Evolutionary conservation across 352 stramenopile genomes (phyloP).

Genomic region (Phytopythium montanum): DNA sequence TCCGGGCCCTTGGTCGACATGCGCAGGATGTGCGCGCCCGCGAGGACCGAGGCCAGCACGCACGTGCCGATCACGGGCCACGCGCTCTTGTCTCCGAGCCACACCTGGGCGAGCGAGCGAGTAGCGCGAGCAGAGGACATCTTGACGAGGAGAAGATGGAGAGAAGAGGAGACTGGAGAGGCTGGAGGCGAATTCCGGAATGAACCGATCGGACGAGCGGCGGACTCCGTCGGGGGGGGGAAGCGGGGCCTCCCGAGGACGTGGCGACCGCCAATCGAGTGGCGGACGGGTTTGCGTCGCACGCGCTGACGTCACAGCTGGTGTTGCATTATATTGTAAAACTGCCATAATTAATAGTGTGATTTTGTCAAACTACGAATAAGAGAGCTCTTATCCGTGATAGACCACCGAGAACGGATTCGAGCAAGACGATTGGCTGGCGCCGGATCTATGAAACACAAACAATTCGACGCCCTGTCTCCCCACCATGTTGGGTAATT

Average conservation of each 20-base stretch:
- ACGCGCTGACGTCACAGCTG: constrained; percentile 22
- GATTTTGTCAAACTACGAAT: background rate
- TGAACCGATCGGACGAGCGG: constrained; percentile 21
- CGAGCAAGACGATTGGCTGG: background rate
- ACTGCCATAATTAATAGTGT: constrained; percentile 9
- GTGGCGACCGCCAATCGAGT: constrained; percentile 1
- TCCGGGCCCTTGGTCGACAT: constrained; percentile 70
- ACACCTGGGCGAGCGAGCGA: constrained; percentile 53
- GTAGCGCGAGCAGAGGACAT: constrained; percentile 48
- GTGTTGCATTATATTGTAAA: constrained; percentile 1
- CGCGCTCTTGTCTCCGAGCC: constrained; percentile 73
- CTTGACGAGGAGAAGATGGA: constrained; percentile 21
- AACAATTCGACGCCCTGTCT: constrained; percentile 3
- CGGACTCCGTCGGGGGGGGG: background rate
- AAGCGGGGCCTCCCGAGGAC: background rate
- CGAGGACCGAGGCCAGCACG: constrained; percentile 54
- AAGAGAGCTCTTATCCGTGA: background rate
- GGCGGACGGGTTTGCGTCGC: constrained; percentile 1
- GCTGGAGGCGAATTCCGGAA: constrained; percentile 60
- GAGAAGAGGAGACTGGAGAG: constrained; percentile 4
- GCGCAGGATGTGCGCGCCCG: constrained; percentile 70
- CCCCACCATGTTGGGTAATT: constrained; percentile 7
- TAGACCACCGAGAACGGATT: constrained; percentile 7
- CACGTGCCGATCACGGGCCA: constrained; percentile 76
- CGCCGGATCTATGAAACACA: constrained; percentile 8